phyloP scores from a whole-genome alignment of 164 flowering plant species.

The Sextonia rubra region DNA sequence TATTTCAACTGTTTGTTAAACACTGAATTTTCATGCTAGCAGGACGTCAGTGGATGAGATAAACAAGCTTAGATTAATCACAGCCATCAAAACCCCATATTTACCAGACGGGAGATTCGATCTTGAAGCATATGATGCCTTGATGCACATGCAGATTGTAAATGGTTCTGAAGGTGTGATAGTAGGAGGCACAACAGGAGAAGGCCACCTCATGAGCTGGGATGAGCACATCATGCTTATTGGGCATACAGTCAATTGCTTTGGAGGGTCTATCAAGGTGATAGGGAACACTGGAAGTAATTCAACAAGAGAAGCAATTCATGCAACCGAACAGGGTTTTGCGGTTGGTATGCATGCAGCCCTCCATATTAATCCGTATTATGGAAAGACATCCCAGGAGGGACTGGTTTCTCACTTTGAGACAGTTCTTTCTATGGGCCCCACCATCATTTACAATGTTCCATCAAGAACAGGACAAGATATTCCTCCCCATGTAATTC shows the following conservation, averaged over 20 bases:
- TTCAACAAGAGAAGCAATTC: slow-evolving; percentile 90
- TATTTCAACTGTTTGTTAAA: background rate
- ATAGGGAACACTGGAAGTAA: slow-evolving; percentile 95
- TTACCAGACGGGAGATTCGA: slow-evolving; percentile 81
- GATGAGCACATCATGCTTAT: slow-evolving; percentile 96
- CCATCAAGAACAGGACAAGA: slow-evolving; percentile 89
- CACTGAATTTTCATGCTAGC: slow-evolving; percentile 15
- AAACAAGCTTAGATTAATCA: slow-evolving; percentile 62
- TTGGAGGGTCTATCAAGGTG: slow-evolving; percentile 76
- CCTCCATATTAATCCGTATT: slow-evolving; percentile 90
- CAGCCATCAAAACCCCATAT: slow-evolving; percentile 91
- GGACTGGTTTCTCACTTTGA: slow-evolving; percentile 74
- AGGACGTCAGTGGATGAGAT: slow-evolving; percentile 79
- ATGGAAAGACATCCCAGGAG: slow-evolving; percentile 81
- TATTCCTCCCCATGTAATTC: slow-evolving; percentile 67
- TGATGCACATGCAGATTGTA: slow-evolving; percentile 68
- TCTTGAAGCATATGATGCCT: slow-evolving; percentile 72
- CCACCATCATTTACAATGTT: slow-evolving; percentile 77
- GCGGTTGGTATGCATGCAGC: slow-evolving; percentile 97
- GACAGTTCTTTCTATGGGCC: slow-evolving; percentile 74
- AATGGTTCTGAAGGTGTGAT: slow-evolving; percentile 73
- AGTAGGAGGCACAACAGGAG: slow-evolving; percentile 95
- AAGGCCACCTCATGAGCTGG: slow-evolving; percentile 97
- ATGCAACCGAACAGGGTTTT: slow-evolving; percentile 90
- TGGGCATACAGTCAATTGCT: slow-evolving; percentile 87